Conservation (phyloP, 2,329 filamentous ascomycete species). For the Lecanosticta acicola region DNA sequence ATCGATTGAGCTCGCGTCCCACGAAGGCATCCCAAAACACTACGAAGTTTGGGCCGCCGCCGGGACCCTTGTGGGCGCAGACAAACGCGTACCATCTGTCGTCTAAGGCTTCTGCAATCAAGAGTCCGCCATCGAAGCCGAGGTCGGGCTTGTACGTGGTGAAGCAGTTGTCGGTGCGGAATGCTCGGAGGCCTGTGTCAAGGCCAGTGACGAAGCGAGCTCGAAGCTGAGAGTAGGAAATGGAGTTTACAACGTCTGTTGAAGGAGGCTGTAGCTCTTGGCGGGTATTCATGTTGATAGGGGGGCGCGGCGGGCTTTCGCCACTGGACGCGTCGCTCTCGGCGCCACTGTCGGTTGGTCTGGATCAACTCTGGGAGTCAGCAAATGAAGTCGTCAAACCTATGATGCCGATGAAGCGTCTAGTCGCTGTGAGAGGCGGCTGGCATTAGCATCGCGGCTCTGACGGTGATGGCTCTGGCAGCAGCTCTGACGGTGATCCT, state of each 20-base stretch:
- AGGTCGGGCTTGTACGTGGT: conserved; percentile 26
- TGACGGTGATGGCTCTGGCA: not conserved
- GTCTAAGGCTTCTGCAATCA: conserved; percentile 30
- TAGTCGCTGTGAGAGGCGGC: not conserved
- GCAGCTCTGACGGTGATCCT: too few relatives aligned
- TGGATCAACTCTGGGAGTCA: too few relatives aligned
- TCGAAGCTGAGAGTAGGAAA: conserved; percentile 80
- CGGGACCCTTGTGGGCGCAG: conserved; percentile 62
- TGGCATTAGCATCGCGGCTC: not conserved
- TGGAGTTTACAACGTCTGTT: conserved; percentile 70
- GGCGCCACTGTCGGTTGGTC: too few relatives aligned
- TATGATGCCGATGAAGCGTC: not conserved
- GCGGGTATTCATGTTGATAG: conserved; percentile 78
- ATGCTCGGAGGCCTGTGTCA: conserved; percentile 69
- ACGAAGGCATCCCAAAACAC: conserved; percentile 82
- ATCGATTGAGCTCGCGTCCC: conserved; percentile 65
- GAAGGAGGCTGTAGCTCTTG: conserved; percentile 74
- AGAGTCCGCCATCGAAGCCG: conserved; percentile 20
- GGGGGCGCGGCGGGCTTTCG: too few relatives aligned
- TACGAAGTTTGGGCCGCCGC: conserved; percentile 29
- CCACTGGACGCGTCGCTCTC: too few relatives aligned
- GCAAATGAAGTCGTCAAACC: too few relatives aligned
- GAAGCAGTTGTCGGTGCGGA: conserved; percentile 33
- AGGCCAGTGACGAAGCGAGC: conserved; percentile 83
- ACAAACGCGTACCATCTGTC: conserved; percentile 72